A percentile compares a stretch with the other conserved stretches of the same genome.
phyloP scores from a whole-genome alignment of 2,329 filamentous ascomycete genomes.

The Zasmidium citrigriseum region DNA sequence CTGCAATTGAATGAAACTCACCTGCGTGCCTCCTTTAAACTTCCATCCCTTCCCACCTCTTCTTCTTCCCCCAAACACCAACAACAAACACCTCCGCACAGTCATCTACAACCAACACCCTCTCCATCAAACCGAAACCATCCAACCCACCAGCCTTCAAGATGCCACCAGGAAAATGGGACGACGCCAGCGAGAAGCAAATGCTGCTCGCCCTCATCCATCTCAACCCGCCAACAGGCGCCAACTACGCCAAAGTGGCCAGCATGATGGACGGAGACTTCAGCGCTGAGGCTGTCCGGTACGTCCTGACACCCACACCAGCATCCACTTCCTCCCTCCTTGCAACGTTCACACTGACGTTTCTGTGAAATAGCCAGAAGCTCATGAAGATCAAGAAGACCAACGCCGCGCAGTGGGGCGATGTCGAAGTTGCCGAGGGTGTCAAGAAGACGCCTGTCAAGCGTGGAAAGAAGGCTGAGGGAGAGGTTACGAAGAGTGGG shows the following conservation, averaged over 20 bases:
- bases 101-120: background rate
- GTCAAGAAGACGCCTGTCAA: conserved; percentile 1
- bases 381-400: conserved; percentile 12
- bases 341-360: background rate
- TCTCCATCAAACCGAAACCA: background rate
- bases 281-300: conserved; percentile 3
- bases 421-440: background rate
- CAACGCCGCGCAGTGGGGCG: conserved; percentile 1
- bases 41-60: background rate
- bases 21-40: background rate
- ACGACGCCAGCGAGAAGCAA: conserved; percentile 9
- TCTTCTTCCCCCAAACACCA: background rate
- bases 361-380: background rate
- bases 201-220: conserved; percentile 13
- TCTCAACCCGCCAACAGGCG: background rate
- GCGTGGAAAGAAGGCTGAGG: conserved; percentile 6
- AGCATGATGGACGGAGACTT: conserved; percentile 7
- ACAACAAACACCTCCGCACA: background rate
- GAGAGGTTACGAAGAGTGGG: background rate
- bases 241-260: conserved; percentile 5
- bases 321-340: background rate
- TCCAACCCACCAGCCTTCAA: background rate
- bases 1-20: background rate
- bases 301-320: background rate
- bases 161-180: conserved; percentile 8